Evolutionary conservation across 1,284 basidiomycete genomes (phyloP).

Genomic region (Moesziomyces parantarcticus): DNA sequence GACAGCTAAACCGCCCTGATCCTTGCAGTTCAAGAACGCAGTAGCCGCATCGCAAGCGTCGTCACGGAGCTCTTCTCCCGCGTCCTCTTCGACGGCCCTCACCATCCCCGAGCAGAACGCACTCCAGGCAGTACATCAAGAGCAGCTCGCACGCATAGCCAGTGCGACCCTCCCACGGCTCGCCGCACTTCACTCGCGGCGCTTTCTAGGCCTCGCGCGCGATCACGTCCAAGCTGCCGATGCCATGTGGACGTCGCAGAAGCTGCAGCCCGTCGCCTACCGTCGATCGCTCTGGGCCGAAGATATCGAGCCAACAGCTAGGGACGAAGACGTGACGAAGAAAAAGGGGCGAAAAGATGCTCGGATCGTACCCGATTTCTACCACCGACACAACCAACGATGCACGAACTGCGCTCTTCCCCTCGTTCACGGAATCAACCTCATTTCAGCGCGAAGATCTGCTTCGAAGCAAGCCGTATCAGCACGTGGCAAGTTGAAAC

Average conservation of each 20-base stretch:
- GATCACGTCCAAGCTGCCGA: slow-evolving; percentile 1
- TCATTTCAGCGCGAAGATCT: background rate
- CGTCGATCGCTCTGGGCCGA: slow-evolving; percentile 28
- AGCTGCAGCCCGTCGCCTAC: slow-evolving; percentile 10
- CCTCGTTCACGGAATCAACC: slow-evolving; percentile 18
- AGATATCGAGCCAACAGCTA: slow-evolving; percentile 13
- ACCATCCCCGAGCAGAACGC: slow-evolving; percentile 17
- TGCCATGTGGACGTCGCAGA: slow-evolving; percentile 18
- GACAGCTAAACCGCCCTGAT: background rate
- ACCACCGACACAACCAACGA: slow-evolving; percentile 27
- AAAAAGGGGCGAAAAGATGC: background rate
- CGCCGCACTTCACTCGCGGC: slow-evolving; percentile 24
- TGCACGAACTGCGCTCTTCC: slow-evolving; percentile 21
- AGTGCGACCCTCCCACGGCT: slow-evolving; percentile 23
- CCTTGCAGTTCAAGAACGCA: slow-evolving; percentile 21
- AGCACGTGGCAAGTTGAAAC: slow-evolving; percentile 2
- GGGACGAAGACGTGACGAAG: background rate
- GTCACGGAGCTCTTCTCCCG: slow-evolving; percentile 3
- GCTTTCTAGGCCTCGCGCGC: slow-evolving; percentile 28
- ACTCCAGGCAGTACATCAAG: slow-evolving; percentile 34
- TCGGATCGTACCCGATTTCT: slow-evolving; percentile 28
- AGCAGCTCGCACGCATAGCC: slow-evolving; percentile 27
- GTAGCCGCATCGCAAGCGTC: slow-evolving; percentile 22
- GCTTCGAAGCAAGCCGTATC: background rate
- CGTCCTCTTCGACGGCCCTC: background rate